Base-by-base conservation (phyloP, 2,329 filamentous ascomycete genomes). In the Harringtonia aguacate region DNA sequence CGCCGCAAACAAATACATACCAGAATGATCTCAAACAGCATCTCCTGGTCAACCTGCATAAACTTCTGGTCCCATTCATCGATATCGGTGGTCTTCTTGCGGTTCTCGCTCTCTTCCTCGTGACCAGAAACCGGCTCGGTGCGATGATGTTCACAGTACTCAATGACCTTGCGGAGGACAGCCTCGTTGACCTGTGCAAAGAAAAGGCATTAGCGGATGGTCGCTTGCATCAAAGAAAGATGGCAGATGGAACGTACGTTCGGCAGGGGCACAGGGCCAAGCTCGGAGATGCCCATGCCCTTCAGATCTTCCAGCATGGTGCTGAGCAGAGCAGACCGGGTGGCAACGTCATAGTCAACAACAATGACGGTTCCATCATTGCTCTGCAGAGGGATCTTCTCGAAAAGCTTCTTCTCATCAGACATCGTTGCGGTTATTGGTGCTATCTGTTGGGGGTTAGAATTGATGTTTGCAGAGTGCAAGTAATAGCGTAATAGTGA, bases 11-110 rank as follows among this genome's bases (percentile, higher is more conserved):
- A 31, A 33, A 22, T 3, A 72, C 82, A 47, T 75, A 92, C 87
- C 22, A 98, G 75, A 55, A 98, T 98, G 59, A 98, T 97, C 72
- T 98, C 92, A 55, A 98, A 98, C 2, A 98, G 78, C 92, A 98
- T 97, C 68, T 98, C 92, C 61, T 98, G 92, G 63, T 98, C 92
- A 17, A 98, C 92, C 67, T 97, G 90, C 92, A 98, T 97, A 66
- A 97, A 98, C 69, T 98, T 98, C 66, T 97, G 90, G 57, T 98
- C 92, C 92, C 92, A 98, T 67, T 98, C 92, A 48, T 97, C 92
- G 53, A 98, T 98, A 57, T 98, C 92, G 38, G 92, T 97, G 2
- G 89, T 95, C 79, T 95, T 95, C 75, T 95, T 95, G 56, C 92
- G 86, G 41, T 82, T 88, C 57, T 97, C 90, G 50, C 84, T 84